Conservation (phyloP, 1,284 basidiomycete species). For the Ganoderma leucocontextum region DNA sequence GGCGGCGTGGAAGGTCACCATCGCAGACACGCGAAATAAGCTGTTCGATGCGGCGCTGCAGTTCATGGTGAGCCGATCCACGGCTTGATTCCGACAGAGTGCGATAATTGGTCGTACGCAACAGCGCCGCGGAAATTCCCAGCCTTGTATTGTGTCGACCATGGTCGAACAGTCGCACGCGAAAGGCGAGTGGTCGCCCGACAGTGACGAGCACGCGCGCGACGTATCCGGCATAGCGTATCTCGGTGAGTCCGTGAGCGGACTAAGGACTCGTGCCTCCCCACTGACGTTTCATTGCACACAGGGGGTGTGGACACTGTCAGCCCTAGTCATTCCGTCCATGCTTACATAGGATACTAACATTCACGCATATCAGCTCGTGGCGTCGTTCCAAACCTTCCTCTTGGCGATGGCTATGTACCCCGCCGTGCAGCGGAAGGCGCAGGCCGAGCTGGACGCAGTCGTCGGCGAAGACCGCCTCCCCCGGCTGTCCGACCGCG, state of each 20-base stretch:
- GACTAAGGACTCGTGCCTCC: background rate
- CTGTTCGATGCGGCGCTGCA: constrained; percentile 20
- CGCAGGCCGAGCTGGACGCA: constrained; percentile 14
- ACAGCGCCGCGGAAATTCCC: constrained; percentile 13
- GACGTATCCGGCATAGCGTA: constrained; percentile 6
- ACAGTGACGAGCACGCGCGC: constrained; percentile 8
- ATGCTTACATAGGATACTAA: background rate
- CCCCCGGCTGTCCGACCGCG: constrained; percentile 10
- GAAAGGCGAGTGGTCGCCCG: constrained; percentile 2
- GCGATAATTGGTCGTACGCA: background rate
- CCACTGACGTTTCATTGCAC: background rate
- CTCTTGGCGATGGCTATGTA: constrained; percentile 11
- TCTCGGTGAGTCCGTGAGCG: background rate
- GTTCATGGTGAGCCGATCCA: constrained; percentile 1
- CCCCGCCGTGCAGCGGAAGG: constrained; percentile 10
- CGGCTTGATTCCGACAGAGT: background rate
- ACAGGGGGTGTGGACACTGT: constrained; percentile 28
- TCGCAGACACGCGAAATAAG: constrained; percentile 13
- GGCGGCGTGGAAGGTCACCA: constrained; percentile 6
- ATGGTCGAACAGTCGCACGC: background rate
- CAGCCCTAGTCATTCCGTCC: background rate
- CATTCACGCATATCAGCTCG: background rate
- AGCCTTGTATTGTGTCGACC: background rate
- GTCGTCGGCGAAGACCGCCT: constrained; percentile 17
- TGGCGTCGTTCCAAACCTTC: constrained; percentile 7